A percentile compares a stretch with the other conserved stretches of the same genome.
These are phyloP conservation scores for Chenopodium album DNA, from an alignment of 148 eudicot species.

Conservation along the genomic window DNA sequence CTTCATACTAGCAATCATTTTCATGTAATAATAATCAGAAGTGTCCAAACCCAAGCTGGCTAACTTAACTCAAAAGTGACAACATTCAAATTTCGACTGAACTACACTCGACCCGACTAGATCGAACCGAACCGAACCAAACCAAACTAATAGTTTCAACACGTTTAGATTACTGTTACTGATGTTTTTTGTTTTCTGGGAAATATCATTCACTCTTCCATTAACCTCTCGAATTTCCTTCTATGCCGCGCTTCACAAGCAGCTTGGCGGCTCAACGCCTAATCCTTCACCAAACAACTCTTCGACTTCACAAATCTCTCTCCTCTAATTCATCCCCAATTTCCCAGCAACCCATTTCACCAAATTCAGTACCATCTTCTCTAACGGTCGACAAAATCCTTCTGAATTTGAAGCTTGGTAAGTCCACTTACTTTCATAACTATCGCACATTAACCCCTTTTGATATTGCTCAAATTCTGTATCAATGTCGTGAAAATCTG, in stretches of 20 bases:
- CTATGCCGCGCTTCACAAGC: background rate
- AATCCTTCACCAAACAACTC: background rate
- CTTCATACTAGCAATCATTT: too few relatives aligned
- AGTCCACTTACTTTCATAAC: slow-evolving; percentile 22
- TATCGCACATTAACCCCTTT: slow-evolving; percentile 45
- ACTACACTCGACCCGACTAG: too few relatives aligned
- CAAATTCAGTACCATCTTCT: slow-evolving; percentile 24
- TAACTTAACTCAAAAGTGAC: too few relatives aligned
- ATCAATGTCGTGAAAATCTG: slow-evolving; percentile 47
- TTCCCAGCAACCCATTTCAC: slow-evolving; percentile 12
- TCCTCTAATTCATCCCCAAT: slow-evolving; percentile 11
- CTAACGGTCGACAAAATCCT: slow-evolving; percentile 49
- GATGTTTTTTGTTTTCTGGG: too few relatives aligned
- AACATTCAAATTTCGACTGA: too few relatives aligned
- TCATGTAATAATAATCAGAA: too few relatives aligned
- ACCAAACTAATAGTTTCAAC: too few relatives aligned
- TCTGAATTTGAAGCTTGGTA: slow-evolving; percentile 50
- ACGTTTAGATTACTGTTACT: too few relatives aligned
- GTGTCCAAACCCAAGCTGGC: too few relatives aligned
- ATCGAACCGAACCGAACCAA: too few relatives aligned
- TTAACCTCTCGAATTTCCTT: too few relatives aligned
- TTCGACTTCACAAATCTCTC: background rate
- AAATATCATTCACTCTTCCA: too few relatives aligned
- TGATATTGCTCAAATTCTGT: slow-evolving; percentile 37
- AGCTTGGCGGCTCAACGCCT: slow-evolving; percentile 16